Conservation (phyloP, 306 rosid genomes). For the Echinosophora koreensis region DNA sequence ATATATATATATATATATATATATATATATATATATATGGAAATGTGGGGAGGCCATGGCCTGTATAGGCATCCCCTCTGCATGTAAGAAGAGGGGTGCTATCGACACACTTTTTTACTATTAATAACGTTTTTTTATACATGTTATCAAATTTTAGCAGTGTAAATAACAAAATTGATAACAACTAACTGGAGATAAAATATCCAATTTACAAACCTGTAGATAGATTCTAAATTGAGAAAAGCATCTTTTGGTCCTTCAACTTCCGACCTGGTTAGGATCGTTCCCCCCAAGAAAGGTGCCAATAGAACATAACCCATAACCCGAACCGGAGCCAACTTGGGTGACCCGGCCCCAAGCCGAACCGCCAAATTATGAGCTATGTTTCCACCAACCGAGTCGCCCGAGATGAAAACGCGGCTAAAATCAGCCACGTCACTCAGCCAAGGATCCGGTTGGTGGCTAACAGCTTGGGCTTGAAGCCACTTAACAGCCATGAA, state of each 20-base stretch:
- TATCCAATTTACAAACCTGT: conserved; percentile 57
- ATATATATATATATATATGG: too few species aligned
- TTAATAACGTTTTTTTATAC: too few species aligned
- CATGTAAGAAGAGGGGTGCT: too few species aligned
- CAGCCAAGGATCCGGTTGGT: conserved; percentile 69
- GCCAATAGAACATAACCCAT: conserved; percentile 78
- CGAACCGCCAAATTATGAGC: conserved; percentile 75
- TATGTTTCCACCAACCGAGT: conserved; percentile 86
- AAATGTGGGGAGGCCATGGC: too few species aligned
- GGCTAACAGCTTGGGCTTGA: conserved; percentile 56
- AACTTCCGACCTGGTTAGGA: conserved; percentile 61
- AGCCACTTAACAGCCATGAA: conserved; percentile 77
- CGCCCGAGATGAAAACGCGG: conserved; percentile 74
- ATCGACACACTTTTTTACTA: too few species aligned
- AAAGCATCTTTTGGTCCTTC: conserved; percentile 85
- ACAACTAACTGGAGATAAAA: neutral
- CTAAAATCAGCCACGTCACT: conserved; percentile 69
- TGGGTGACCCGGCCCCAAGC: conserved; percentile 58
- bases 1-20: too few species aligned
- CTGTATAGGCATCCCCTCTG: too few species aligned
- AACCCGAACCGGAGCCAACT: conserved; percentile 62
- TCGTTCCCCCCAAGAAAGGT: conserved; percentile 83
- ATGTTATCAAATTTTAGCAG: neutral
- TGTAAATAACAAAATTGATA: neutral
- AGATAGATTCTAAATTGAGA: conserved; percentile 81